Base-by-base conservation (phyloP, 2,329 filamentous ascomycete species). In the Aschersonia sp. region DNA sequence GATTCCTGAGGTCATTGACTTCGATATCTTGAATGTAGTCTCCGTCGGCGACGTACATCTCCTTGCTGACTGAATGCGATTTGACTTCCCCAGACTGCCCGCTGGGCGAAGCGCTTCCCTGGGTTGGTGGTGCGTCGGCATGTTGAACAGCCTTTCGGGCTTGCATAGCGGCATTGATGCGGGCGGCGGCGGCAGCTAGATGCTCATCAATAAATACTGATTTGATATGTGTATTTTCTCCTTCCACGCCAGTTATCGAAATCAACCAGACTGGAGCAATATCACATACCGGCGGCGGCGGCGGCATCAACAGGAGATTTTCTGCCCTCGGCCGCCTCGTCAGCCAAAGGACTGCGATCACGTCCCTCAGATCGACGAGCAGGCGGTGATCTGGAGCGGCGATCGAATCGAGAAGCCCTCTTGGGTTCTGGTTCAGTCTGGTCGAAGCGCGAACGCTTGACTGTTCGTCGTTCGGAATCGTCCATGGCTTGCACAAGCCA, bases 21-120 rank as follows among this genome's bases (percentile, higher is more conserved):
- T 97, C 92, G 61, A 98, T 95, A 62, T 98, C 92, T 67, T 94
- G 92, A 69, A 98, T 97, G 65, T 86, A 97, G 68, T 98, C 92
- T 59, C 92, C 92, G 63, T 97, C 92, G 52, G 89, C 85, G 58
- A 94, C 85, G 63, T 97, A 97, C 64, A 95, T 85, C 59, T 94
- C 88, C 43, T 49, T 51, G 50, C 44, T 47, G 10, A 51, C 45
- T 31, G 50, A 49, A 35, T 51, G 47, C 30, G 43, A 20, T 45
- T 51, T 51, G 43, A 42, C 48, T 48, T 50, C 45, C 30, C 40
- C 46, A 1, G 50, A 51, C 40, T 41, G 44, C 9, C 41, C 50
- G 30, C 44, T 46, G 7, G 44, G 9, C 7, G 46, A 42, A 31
- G 20, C 30, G 30, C 29, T 32, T 29, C 41, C 42, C 41, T 77